Evolutionary conservation across 2,329 filamentous ascomycete genomes (phyloP).

Genomic region (Aspergillus sp.): DNA sequence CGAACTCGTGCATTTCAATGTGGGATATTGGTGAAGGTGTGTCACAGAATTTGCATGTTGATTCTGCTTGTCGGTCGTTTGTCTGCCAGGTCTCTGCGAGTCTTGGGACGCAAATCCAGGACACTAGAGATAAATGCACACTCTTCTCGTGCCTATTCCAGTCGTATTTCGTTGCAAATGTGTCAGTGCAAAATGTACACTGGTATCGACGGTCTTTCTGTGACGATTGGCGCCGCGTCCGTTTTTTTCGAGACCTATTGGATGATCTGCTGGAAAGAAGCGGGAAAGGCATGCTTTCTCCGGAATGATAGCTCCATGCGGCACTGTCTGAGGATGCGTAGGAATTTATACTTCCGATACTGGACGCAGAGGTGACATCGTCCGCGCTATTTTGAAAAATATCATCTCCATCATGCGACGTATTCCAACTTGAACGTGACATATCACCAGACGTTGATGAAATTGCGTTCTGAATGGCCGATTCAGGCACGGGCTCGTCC

Average conservation of each 20-base stretch:
- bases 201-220: constrained; percentile 25
- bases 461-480: constrained; percentile 35
- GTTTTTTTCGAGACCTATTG: constrained; percentile 1
- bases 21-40: constrained; percentile 38
- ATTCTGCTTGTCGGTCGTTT: neutral
- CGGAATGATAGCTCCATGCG: constrained; percentile 28
- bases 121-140: constrained; percentile 43
- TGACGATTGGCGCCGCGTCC: constrained; percentile 1
- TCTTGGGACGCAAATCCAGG: constrained; percentile 28
- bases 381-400: neutral
- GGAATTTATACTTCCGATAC: constrained; percentile 22
- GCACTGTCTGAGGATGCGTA: constrained; percentile 26
- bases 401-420: neutral
- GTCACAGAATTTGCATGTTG: constrained; percentile 47
- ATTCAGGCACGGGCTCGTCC: constrained; percentile 37
- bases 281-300: constrained; percentile 11
- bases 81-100: constrained; percentile 11
- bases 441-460: constrained; percentile 3
- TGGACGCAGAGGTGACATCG: constrained; percentile 19
- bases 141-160: constrained; percentile 48
- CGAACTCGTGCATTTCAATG: constrained; percentile 47
- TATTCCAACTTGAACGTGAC: neutral
- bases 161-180: constrained; percentile 45
- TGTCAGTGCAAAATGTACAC: constrained; percentile 45
- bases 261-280: constrained; percentile 9